Base-by-base conservation (phyloP, 345 rosid species). In the Sonneratia alba region DNA sequence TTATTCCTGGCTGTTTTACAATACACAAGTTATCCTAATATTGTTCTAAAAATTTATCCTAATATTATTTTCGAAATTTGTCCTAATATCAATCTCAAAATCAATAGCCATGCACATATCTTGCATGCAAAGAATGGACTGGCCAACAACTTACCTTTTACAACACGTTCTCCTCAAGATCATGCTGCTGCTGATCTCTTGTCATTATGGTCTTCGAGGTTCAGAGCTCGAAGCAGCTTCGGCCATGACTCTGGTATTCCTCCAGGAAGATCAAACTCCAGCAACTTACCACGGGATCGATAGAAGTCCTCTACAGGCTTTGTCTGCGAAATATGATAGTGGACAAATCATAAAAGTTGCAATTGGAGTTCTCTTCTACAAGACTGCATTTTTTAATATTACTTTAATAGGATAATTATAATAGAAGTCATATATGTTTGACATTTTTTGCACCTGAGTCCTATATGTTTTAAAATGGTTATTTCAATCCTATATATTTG, bases 221-320 rank as follows among this genome's bases (percentile, higher is more conserved):
- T 42, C 45, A 42, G 45, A 42, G 45, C 45, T 9, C 10, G 7
- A 9, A 42, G 45, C 10, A 42, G 45, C 45, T 42, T 42, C 6
- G 45, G 45, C 45, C 45, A 42, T 4, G 10, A 92, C 79, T 95
- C 92, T 10, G 96, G 94, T 79, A 95, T 95, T 76, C 99, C 98
- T 45, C 99, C 99, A 0, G 99, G 99, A 70, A 95, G 94, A 70
- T 92, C 84, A 62, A 95, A 95, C 81, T 88, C 99, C 74, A 91
- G 70, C 77, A 95, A 68, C 84, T 85, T 92, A 75, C 92, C 97
- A 15, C 89, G 88, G 43, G 70, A 72, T 70, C 85, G 86, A 74
- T 95, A 95, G 82, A 88, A 95, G 21, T 87, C 45, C 10, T 5
- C 10, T 42, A 9, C 6, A 42, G 45, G 45, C 10, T 42, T 42